phyloP scores from a whole-genome alignment of 805 yeast species.

The Schwanniomyces pseudopolymorphus region DNA sequence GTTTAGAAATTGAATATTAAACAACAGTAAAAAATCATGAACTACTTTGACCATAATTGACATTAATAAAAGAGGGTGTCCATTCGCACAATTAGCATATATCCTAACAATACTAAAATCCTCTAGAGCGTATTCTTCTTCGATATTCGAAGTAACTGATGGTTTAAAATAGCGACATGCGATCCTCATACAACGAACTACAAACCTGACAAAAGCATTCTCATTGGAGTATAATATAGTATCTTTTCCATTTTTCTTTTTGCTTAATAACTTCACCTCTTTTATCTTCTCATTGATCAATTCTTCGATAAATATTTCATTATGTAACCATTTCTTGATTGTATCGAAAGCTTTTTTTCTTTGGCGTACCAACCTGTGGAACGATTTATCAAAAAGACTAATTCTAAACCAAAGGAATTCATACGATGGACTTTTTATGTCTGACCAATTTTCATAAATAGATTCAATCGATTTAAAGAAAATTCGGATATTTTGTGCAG shows the following conservation, averaged over 20 bases:
- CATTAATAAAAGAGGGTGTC: constrained; percentile 16
- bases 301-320: constrained; percentile 6
- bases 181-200: constrained; percentile 2
- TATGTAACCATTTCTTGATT: constrained; percentile 7
- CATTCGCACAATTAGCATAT: constrained; percentile 18
- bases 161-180: constrained; percentile 2
- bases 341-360: constrained; percentile 6
- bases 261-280: background rate
- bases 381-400: constrained; percentile 16
- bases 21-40: constrained; percentile 12
- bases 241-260: background rate
- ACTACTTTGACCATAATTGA: constrained; percentile 16
- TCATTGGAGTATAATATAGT: constrained; percentile 4
- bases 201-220: constrained; percentile 4
- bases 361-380: constrained; percentile 8
- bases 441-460: background rate
- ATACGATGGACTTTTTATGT: background rate
- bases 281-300: constrained; percentile 5
- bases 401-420: constrained; percentile 20
- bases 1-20: background rate
- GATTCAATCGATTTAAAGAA: constrained; percentile 11
- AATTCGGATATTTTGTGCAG: constrained; percentile 13
- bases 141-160: background rate
- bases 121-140: constrained; percentile 12
- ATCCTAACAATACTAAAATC: constrained; percentile 21